These are phyloP conservation scores for Penicillium vulpinum DNA, from an alignment of 2,329 filamentous ascomycete genomes.

Conservation along the genomic window DNA sequence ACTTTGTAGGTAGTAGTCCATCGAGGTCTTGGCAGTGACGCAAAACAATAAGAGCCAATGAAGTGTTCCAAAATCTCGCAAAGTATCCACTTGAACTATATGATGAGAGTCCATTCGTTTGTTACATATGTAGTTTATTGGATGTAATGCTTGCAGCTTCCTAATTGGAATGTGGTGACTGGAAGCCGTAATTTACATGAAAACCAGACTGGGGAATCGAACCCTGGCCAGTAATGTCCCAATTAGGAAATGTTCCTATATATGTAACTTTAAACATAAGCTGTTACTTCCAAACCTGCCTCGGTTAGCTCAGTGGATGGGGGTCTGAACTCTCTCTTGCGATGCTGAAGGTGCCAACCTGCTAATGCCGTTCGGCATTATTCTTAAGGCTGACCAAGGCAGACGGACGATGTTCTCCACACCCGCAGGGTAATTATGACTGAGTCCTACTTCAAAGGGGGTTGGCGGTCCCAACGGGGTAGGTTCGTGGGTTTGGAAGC, in stretches of 20 bases:
- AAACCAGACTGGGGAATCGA: not conserved
- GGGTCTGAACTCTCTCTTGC: not conserved
- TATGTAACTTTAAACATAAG: not conserved
- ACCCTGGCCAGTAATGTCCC: not conserved
- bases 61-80: too few relatives aligned
- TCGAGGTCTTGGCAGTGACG: too few relatives aligned
- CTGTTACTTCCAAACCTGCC: not conserved
- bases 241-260: not conserved
- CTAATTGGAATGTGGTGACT: too few relatives aligned
- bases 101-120: too few relatives aligned
- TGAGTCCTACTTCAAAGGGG: not conserved
- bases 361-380: not conserved
- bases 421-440: too few relatives aligned
- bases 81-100: too few relatives aligned
- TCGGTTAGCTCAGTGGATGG: not conserved
- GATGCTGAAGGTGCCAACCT: not conserved
- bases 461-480: not conserved
- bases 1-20: too few relatives aligned
- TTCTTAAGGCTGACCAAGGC: not conserved
- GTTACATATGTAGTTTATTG: too few relatives aligned
- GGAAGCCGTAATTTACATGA: too few relatives aligned
- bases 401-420: too few relatives aligned
- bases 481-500: not conserved
- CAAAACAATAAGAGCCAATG: too few relatives aligned
- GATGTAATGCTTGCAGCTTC: too few relatives aligned